phyloP scores from a whole-genome alignment of 345 rosid species.

The Camelina sativa region DNA sequence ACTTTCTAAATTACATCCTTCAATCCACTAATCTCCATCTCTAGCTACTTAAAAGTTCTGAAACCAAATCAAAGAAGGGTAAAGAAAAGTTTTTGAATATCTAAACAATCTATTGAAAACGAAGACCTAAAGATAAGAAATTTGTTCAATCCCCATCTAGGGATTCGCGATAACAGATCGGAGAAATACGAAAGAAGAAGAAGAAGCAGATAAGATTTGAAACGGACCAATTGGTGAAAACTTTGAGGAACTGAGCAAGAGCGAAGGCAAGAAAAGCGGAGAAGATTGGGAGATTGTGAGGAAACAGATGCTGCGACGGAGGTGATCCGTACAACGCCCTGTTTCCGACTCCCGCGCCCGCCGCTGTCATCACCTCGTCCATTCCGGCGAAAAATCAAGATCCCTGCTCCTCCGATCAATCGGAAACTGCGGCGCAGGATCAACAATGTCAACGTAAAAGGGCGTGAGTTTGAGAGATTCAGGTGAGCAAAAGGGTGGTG shows the following conservation, averaged over 20 bases:
- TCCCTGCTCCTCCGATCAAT: slow-evolving; percentile 10
- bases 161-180: neutral
- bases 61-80: slow-evolving; percentile 6
- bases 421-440: neutral
- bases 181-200: neutral
- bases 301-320: slow-evolving; percentile 48
- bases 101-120: neutral
- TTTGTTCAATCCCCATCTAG: neutral
- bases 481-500: neutral
- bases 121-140: neutral
- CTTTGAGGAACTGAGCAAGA: slow-evolving; percentile 93
- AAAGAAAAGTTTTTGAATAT: neutral
- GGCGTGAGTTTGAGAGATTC: neutral
- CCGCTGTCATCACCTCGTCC: slow-evolving; percentile 72
- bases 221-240: slow-evolving; percentile 91
- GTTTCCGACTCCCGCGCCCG: slow-evolving; percentile 48
- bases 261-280: slow-evolving; percentile 92
- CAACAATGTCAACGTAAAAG: slow-evolving; percentile 22
- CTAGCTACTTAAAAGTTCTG: neutral
- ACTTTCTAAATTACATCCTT: neutral
- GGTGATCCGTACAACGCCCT: slow-evolving; percentile 48
- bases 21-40: neutral
- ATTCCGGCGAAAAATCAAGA: slow-evolving; percentile 26
- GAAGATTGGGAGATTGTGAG: slow-evolving; percentile 77
- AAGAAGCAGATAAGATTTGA: neutral